These are phyloP conservation scores for Naganishia sp. DNA, from an alignment of 1,284 basidiomycete species.

Conservation along the genomic window DNA sequence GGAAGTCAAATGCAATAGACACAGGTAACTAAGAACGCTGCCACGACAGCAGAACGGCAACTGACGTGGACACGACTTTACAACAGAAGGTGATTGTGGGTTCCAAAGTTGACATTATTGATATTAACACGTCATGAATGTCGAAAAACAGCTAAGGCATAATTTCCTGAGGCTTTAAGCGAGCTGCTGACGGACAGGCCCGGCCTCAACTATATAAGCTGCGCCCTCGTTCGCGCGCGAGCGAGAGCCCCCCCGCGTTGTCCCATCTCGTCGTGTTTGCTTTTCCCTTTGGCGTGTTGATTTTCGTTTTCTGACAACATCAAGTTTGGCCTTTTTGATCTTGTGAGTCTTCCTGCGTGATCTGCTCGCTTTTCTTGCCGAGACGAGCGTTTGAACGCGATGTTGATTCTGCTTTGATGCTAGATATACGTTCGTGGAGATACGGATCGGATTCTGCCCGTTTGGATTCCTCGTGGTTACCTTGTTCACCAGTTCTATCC, in stretches of 20 bases:
- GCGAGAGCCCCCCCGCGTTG: too few relatives aligned
- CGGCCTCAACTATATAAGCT: conserved; percentile 1
- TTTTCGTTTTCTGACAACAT: background rate
- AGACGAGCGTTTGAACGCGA: too few relatives aligned
- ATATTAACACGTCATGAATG: conserved; percentile 8
- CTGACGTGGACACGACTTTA: background rate
- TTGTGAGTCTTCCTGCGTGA: too few relatives aligned
- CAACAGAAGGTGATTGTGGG: background rate
- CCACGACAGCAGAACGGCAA: background rate
- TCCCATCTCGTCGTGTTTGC: background rate
- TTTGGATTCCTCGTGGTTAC: too few relatives aligned
- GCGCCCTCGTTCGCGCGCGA: conserved; percentile 5
- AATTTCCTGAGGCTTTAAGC: background rate
- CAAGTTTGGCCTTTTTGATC: too few relatives aligned
- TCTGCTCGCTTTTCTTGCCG: too few relatives aligned
- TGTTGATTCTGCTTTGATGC: too few relatives aligned
- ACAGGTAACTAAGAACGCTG: too few relatives aligned
- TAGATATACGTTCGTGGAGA: too few relatives aligned
- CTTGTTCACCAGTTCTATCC: too few relatives aligned
- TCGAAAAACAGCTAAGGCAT: background rate
- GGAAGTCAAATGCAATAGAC: too few relatives aligned
- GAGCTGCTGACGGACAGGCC: background rate
- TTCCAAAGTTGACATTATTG: background rate
- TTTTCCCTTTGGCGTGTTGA: background rate
- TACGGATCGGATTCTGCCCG: too few relatives aligned